Evolutionary conservation across 1,284 basidiomycete genomes (phyloP).

Genomic region (Cerrena zonata): DNA sequence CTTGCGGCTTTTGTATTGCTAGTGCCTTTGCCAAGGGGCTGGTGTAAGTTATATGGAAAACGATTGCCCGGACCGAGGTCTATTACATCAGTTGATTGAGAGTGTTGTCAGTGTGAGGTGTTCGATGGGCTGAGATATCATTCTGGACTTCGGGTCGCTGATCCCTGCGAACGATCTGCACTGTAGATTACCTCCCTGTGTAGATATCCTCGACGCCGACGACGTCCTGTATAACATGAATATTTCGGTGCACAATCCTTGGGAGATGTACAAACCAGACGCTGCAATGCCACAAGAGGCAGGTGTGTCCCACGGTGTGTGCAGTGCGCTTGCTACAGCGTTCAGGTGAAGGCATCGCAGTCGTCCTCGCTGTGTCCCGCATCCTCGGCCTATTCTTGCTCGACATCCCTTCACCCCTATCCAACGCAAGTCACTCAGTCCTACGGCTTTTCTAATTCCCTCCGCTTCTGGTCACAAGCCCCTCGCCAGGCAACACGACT

Average conservation of each 20-base stretch:
- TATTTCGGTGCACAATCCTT: too few species aligned
- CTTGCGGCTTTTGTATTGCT: background rate
- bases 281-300: background rate
- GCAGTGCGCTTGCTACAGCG: too few species aligned
- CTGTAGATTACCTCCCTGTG: too few species aligned
- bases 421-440: background rate
- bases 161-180: too few species aligned
- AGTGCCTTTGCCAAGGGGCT: background rate
- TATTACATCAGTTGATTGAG: background rate
- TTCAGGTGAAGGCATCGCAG: background rate
- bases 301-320: background rate
- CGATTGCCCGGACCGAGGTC: background rate
- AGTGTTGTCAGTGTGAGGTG: background rate
- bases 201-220: background rate
- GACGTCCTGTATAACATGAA: too few species aligned
- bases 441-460: background rate
- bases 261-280: background rate
- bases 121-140: background rate
- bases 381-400: background rate
- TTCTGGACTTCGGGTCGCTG: background rate
- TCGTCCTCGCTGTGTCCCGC: background rate
- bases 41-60: background rate
- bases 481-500: background rate
- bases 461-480: background rate
- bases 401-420: background rate